phyloP scores from a whole-genome alignment of 1,284 basidiomycete species.

The Cutaneotrichosporon mucoides region DNA sequence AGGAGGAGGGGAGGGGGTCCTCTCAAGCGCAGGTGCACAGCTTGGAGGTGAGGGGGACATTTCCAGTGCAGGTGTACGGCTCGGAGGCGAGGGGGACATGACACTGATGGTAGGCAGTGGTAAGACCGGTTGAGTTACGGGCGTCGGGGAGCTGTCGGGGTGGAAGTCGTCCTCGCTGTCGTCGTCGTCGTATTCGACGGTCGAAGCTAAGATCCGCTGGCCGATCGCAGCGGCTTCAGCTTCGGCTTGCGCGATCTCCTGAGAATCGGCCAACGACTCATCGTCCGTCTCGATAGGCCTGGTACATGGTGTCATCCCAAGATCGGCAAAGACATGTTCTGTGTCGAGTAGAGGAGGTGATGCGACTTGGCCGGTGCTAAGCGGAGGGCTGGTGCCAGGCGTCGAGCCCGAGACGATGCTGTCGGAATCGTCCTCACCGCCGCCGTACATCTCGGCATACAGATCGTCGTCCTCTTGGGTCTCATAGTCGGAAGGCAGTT shows the following conservation, averaged over 20 bases:
- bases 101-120: background rate
- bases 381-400: background rate
- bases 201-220: slow-evolving; percentile 18
- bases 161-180: slow-evolving; percentile 5
- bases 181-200: slow-evolving; percentile 20
- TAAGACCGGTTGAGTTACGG: background rate
- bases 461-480: slow-evolving; percentile 37
- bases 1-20: background rate
- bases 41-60: background rate
- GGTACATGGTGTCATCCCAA: background rate
- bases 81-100: slow-evolving; percentile 3
- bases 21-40: background rate
- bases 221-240: slow-evolving; percentile 13
- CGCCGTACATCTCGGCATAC: background rate
- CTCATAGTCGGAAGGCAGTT: slow-evolving; percentile 40
- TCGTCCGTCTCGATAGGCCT: background rate
- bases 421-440: background rate
- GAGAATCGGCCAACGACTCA: slow-evolving; percentile 14
- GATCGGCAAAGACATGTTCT: slow-evolving; percentile 7
- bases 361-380: background rate
- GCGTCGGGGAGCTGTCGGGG: background rate
- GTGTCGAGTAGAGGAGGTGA: slow-evolving; percentile 13
- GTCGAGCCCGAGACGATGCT: background rate
- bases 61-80: background rate
- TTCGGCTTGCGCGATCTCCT: slow-evolving; percentile 12